Percentiles rank a stretch among this genome's conserved stretches.
These are phyloP conservation scores for Petrea volubilis DNA, from an alignment of 257 asterid genomes.

Conservation along the genomic window DNA sequence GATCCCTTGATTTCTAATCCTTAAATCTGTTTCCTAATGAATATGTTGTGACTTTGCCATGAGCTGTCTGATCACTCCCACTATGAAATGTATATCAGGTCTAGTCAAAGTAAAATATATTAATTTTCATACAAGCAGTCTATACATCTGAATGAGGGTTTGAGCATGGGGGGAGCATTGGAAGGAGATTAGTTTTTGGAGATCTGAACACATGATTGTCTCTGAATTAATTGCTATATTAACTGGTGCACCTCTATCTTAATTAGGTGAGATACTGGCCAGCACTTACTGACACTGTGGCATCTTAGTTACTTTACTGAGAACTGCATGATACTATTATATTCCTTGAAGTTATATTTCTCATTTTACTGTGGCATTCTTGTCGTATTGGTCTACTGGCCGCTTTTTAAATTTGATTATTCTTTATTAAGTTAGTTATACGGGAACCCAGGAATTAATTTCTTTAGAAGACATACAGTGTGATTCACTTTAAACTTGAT, in stretches of 20 bases:
- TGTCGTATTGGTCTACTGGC: background rate
- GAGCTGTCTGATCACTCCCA: too few relatives aligned
- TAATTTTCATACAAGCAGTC: background rate
- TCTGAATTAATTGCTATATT: background rate
- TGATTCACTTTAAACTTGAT: conserved; percentile 4
- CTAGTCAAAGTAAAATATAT: too few relatives aligned
- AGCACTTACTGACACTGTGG: conserved; percentile 7
- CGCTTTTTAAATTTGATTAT: background rate
- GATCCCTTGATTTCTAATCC: too few relatives aligned
- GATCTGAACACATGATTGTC: conserved; percentile 6
- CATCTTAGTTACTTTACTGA: conserved; percentile 15
- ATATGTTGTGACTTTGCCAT: background rate
- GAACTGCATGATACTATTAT: conserved; percentile 1
- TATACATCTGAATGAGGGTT: conserved; percentile 1
- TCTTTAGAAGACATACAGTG: conserved; percentile 1
- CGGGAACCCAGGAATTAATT: background rate
- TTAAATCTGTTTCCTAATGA: too few relatives aligned
- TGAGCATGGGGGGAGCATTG: background rate
- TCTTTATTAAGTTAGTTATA: background rate
- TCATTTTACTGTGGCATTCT: background rate
- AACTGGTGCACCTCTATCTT: conserved; percentile 8
- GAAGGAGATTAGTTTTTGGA: background rate
- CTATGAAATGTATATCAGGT: too few relatives aligned
- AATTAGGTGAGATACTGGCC: conserved; percentile 9
- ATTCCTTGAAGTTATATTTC: conserved; percentile 12